These are phyloP conservation scores for Achlya hypogyna DNA, from an alignment of 352 stramenopile species.

Conservation along the genomic window DNA sequence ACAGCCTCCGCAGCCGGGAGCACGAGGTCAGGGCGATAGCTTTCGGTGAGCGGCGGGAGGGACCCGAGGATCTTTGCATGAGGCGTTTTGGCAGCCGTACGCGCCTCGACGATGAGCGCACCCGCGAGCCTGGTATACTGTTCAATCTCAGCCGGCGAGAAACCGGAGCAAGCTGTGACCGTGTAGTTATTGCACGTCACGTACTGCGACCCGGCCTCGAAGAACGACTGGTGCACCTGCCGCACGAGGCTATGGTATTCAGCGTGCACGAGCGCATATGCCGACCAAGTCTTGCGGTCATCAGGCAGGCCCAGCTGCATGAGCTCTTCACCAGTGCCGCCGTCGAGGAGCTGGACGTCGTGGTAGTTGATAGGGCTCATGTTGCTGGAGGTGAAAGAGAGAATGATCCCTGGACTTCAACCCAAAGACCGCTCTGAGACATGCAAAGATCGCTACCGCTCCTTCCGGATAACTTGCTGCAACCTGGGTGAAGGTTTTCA, in stretches of 20 bases:
- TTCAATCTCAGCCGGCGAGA: conserved; percentile 57
- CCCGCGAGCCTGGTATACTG: conserved; percentile 40
- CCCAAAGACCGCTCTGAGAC: background rate
- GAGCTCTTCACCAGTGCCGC: conserved; percentile 87
- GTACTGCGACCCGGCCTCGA: conserved; percentile 58
- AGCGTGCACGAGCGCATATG: conserved; percentile 59
- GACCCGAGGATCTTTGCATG: conserved; percentile 70
- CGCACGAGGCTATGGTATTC: conserved; percentile 61
- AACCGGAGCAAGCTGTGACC: conserved; percentile 79
- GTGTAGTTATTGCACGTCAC: conserved; percentile 90
- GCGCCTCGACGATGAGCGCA: conserved; percentile 45
- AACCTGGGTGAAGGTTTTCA: background rate
- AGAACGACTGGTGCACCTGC: conserved; percentile 76
- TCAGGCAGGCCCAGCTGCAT: conserved; percentile 72
- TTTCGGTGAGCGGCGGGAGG: conserved; percentile 79
- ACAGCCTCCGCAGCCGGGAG: conserved; percentile 57
- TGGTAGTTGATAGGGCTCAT: background rate
- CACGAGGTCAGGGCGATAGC: conserved; percentile 80
- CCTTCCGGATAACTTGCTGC: background rate
- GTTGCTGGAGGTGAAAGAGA: background rate
- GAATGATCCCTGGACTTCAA: background rate
- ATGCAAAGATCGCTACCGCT: background rate
- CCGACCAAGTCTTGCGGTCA: conserved; percentile 85
- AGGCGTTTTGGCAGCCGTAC: conserved; percentile 22
- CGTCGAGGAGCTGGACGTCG: conserved; percentile 63